Evolutionary conservation across 805 yeast species (phyloP).

Genomic region (Zygoascus bituminiphila): DNA sequence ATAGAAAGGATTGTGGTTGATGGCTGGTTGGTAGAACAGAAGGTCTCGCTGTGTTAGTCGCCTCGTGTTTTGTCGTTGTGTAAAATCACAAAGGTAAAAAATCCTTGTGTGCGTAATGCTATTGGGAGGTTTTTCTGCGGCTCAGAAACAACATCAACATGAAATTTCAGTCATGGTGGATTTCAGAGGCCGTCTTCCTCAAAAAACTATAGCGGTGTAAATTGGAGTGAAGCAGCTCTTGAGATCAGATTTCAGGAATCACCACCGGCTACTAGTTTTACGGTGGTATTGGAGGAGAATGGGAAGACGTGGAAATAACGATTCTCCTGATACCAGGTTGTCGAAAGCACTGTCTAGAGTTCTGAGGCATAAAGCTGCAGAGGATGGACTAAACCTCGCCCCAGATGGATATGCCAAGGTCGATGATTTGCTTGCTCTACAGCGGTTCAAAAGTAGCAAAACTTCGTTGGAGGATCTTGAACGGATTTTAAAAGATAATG

Average conservation of each 20-base stretch:
- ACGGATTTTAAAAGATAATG: conserved; percentile 54
- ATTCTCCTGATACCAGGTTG: conserved; percentile 33
- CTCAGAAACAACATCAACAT: background rate
- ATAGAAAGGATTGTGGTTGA: no score
- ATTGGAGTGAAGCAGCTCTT: no score
- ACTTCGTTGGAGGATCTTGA: conserved; percentile 46
- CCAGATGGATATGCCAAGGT: conserved; percentile 57
- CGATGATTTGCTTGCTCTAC: conserved; percentile 41
- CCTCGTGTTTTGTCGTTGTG: background rate
- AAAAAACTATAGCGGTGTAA: no score
- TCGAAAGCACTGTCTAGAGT: conserved; percentile 71
- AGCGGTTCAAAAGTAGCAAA: conserved; percentile 44
- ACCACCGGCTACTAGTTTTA: no score
- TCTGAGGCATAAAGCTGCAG: conserved; percentile 76
- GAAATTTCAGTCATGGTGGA: background rate
- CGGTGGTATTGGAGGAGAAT: no score
- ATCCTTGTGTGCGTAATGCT: background rate
- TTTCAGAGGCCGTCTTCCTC: background rate
- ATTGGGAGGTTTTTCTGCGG: background rate
- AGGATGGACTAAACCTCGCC: conserved; percentile 59
- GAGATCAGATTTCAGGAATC: no score
- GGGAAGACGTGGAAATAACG: background rate
- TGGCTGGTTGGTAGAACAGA: background rate
- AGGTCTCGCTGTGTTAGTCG: background rate
- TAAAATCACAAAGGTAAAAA: background rate